Evolutionary conservation across 345 rosid species (phyloP).

Genomic region (Lumnitzera littorea): DNA sequence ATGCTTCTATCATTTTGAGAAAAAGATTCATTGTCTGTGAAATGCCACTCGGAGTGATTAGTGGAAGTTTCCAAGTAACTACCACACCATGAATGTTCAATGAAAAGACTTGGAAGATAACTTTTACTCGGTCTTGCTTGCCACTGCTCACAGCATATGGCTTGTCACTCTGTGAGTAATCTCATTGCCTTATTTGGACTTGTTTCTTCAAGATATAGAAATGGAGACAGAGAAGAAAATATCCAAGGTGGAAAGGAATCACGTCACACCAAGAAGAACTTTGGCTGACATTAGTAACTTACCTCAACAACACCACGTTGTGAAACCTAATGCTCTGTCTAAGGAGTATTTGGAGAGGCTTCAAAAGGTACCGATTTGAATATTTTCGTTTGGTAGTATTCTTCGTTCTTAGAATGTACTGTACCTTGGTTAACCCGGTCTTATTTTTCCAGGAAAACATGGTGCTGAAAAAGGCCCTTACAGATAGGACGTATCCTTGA

Average conservation of each 20-base stretch:
- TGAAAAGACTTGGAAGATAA: no score
- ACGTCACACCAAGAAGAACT: slow-evolving; percentile 21
- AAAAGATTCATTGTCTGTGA: no score
- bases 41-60: no score
- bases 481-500: slow-evolving; percentile 41
- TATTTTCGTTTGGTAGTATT: neutral
- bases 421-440: slow-evolving; percentile 8
- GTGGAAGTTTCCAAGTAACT: no score
- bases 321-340: slow-evolving; percentile 20
- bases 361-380: slow-evolving; percentile 26
- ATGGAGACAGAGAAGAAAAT: slow-evolving; percentile 24
- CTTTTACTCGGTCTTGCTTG: no score
- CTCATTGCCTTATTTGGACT: no score
- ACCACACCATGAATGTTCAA: no score
- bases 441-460: slow-evolving; percentile 44
- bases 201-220: slow-evolving; percentile 15
- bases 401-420: slow-evolving; percentile 2
- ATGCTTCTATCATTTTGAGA: no score
- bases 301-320: slow-evolving; percentile 25
- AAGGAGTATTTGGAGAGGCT: slow-evolving; percentile 34
- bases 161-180: no score
- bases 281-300: slow-evolving; percentile 55
- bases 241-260: slow-evolving; percentile 19
- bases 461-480: slow-evolving; percentile 34
- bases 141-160: no score